Base-by-base conservation (phyloP, 148 eudicot species). In the Chenopodium album region DNA sequence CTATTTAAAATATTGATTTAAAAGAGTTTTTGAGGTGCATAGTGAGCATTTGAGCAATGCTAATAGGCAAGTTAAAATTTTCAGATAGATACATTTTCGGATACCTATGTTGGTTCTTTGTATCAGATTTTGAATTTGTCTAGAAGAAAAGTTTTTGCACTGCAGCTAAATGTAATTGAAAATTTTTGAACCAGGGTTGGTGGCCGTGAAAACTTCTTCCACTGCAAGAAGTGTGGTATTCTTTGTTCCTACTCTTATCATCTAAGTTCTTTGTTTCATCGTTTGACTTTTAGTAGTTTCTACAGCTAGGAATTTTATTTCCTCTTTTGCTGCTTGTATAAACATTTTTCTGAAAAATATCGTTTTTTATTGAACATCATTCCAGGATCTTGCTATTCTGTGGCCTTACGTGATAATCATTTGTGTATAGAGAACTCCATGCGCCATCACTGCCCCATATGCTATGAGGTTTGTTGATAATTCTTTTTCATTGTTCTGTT, bases 221-320 rank as follows among this genome's bases (percentile, higher is more conserved):
- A 97, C 85, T 97, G 99, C 97, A 85, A 89, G 81, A 97, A 91
- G 84, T 97, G 99, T 62, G 98, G 99, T 97, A 94, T 82, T 92
- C 76, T 73, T 63, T 56, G 19, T 70, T 52, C 56, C 50, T 46
- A 0, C 32, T 63, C 46, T 72, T 68, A 59, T 14, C 9, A 37
- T 34, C 12, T 84, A 10, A 20, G 5, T 7, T 54, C 1, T 44
- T 44, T 60, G 17, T 48, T 46, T 50, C 65, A 34, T 34, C 37
- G 0, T 34, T 34, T 2, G 8, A 37, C 44, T 37, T 37, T 12
- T 26, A 16, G 7, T 48, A 47, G 44, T 66, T 76, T n/a, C 23
- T 78, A 13, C 16, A 22, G 4, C 9, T 1, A 46, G 10, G 29
- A 19, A 4, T 16, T 67, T 22, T 68, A 71, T 31, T 48, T 26